Percentiles rank a stretch among this genome's conserved stretches.
Conservation (phyloP, 768 basidiomycete genomes). For the Symmetrospora coprosmae region DNA sequence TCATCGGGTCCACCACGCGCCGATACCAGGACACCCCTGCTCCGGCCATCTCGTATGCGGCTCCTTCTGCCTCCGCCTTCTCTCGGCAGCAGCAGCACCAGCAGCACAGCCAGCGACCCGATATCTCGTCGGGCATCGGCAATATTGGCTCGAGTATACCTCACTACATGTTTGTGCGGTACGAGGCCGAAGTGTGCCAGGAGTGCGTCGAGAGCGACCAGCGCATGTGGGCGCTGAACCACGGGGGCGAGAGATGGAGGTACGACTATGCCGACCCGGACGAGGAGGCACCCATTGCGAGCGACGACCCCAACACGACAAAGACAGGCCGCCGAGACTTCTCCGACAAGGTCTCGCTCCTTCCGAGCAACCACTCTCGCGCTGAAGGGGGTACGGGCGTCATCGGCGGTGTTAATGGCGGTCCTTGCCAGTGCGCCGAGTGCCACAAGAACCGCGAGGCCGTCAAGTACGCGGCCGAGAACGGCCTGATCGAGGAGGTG, state of each 20-base stretch:
- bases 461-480: conserved; percentile 12
- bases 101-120: not conserved
- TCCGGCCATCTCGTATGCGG: conserved; percentile 13
- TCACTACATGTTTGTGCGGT: conserved; percentile 18
- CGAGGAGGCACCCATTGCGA: not conserved
- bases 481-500: conserved; percentile 17
- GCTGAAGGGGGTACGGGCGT: no score
- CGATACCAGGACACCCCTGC: conserved; percentile 2
- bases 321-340: conserved; percentile 6
- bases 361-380: not conserved
- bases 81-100: no score
- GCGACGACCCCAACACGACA: conserved; percentile 11
- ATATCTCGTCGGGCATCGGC: not conserved
- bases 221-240: not conserved
- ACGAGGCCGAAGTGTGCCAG: conserved; percentile 6
- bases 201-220: conserved; percentile 14
- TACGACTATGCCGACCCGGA: conserved; percentile 11
- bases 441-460: conserved; percentile 13
- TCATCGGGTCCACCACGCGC: not conserved
- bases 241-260: conserved; percentile 18
- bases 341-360: conserved; percentile 7
- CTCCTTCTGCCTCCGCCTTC: no score
- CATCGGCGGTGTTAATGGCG: not conserved
- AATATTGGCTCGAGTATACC: conserved; percentile 5
- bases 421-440: conserved; percentile 2